Base-by-base conservation (phyloP, 2,329 filamentous ascomycete genomes). In the Xylariaceae sp. region DNA sequence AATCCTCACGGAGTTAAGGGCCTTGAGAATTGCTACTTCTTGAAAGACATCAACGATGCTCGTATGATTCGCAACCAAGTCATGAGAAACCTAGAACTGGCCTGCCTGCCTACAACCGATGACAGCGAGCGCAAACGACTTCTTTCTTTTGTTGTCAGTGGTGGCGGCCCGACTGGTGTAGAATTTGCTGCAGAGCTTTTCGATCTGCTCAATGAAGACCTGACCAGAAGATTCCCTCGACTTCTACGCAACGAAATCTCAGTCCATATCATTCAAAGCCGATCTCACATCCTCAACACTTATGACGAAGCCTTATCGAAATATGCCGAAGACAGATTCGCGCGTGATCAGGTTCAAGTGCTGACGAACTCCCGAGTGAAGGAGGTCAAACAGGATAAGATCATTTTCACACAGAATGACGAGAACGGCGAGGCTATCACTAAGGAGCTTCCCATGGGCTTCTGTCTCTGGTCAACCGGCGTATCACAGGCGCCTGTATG, bases 391-490 rank as follows among this genome's bases (percentile, higher is more conserved):
- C 68, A 80, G 0, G 90, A 97, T 67, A 87, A 82, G 62, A 96
- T 99, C 52, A 71, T 96, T 19, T 99, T 96, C 71, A 87, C 86
- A 0, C 91, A 99, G 67, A 86, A 89, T 63, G 76, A 77, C 43
- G 81, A 87, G 3, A 75, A 90, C 47, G 90, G 90, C 39, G 81
- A 83, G 30, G 69, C 85, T 0, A 61, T 96, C n/a, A 87, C 84
- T 19, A 99, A 99, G 68, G 94, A 99, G 62, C 82, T 99, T 0
- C 92, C 94, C 0, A 91, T 90, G 76, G 94, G 90, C 27, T 96
- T 99, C 73, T 97, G 94, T 62, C 77, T 99, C 12, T 99, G 94
- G 94, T 97, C 94, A 0, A 99, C 94, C 0, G 94, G 94, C 53
- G 92, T 99, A 39, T 77, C 91, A 0, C 94, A 95, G 66, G 88